phyloP scores from a whole-genome alignment of 2,329 filamentous ascomycete species.

The Blastomyces emzantsi region DNA sequence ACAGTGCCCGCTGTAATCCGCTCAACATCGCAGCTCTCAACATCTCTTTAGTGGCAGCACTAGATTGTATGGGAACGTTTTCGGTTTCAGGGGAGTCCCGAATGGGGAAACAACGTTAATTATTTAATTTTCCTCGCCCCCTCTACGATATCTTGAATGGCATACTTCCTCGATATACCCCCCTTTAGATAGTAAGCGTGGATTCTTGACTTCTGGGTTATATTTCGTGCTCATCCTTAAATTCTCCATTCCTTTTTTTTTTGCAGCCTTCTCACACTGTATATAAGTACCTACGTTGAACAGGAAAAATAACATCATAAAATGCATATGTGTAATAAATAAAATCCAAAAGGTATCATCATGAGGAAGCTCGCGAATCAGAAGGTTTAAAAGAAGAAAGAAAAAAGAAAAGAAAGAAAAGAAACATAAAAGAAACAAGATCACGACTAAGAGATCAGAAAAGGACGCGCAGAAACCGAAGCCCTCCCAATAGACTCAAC shows the following conservation, averaged over 20 bases:
- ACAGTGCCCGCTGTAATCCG: background rate
- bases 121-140: background rate
- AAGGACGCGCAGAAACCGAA: background rate
- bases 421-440: no score
- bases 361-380: background rate
- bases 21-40: background rate
- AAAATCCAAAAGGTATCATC: slow-evolving; percentile 3
- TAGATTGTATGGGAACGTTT: background rate
- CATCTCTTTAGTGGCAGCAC: background rate
- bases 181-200: background rate
- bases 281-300: background rate
- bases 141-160: background rate
- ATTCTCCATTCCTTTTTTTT: background rate
- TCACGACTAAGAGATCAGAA: background rate
- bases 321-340: background rate
- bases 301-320: background rate
- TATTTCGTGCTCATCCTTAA: background rate
- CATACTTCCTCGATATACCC: background rate
- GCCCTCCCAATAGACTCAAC: background rate
- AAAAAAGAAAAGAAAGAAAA: background rate
- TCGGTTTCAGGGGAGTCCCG: background rate
- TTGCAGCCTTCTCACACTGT: background rate
- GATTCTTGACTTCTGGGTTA: background rate
- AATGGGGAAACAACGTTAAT: background rate
- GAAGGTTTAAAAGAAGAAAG: background rate